Conservation (phyloP, 1,139 yeast genomes). For the Hansenula anomala region DNA sequence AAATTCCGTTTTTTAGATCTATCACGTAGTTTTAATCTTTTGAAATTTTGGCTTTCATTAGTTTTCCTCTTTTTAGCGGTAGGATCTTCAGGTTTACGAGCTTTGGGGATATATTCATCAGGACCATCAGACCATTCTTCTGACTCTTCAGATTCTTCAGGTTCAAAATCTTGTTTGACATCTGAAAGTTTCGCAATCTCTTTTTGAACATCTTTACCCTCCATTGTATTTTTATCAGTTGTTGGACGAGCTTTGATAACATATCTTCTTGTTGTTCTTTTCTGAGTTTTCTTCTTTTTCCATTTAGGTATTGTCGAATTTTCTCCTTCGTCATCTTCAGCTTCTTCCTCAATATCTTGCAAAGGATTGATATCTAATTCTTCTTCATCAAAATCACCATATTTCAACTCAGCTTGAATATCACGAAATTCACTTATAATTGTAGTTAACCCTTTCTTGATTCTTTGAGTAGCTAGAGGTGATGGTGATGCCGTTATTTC, state of each 20-base stretch:
- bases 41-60: conserved; percentile 12
- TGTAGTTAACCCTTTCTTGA: conserved; percentile 30
- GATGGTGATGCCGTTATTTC: conserved; percentile 23
- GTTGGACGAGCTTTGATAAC: conserved; percentile 42
- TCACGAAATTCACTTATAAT: conserved; percentile 34
- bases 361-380: conserved; percentile 3
- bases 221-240: conserved; percentile 8
- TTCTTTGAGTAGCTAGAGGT: conserved; percentile 26
- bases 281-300: conserved; percentile 41
- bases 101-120: conserved; percentile 24
- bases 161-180: conserved; percentile 1
- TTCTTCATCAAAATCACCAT: conserved; percentile 19
- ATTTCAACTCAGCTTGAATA: conserved; percentile 21
- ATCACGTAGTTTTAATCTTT: conserved; percentile 14
- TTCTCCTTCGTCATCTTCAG: conserved; percentile 8
- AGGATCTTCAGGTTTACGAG: conserved; percentile 7
- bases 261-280: conserved; percentile 60
- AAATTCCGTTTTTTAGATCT: conserved; percentile 7
- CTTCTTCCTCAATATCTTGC: conserved; percentile 16
- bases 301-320: conserved; percentile 7
- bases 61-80: background rate
- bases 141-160: conserved; percentile 4
- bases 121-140: conserved; percentile 23
- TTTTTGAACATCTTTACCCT: conserved; percentile 10
- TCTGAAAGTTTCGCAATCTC: conserved; percentile 11